These are phyloP conservation scores for Claviceps africana DNA, from an alignment of 2,329 filamentous ascomycete species.

Conservation along the genomic window DNA sequence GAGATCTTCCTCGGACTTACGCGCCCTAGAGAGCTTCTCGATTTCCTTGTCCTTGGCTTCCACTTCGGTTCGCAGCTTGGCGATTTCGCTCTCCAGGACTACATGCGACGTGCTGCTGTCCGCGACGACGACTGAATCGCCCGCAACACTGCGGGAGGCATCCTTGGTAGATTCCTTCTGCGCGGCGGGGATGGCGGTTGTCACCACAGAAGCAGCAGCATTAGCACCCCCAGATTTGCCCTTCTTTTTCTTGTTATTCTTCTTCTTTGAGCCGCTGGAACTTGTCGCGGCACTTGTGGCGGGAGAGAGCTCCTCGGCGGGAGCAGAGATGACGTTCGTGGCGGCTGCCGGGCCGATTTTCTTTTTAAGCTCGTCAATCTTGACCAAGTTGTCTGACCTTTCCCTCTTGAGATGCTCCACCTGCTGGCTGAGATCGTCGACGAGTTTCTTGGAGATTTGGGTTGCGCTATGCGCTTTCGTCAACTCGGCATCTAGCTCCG, in stretches of 20 bases:
- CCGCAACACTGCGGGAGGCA: neutral
- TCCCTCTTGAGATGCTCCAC: constrained; percentile 22
- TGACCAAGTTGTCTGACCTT: constrained; percentile 17
- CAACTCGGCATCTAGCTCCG: constrained; percentile 28
- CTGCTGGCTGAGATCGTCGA: constrained; percentile 23
- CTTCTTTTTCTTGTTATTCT: constrained; percentile 89
- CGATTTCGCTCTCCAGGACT: constrained; percentile 34
- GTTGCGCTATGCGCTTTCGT: constrained; percentile 26
- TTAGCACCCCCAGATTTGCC: constrained; percentile 43
- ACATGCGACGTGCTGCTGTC: constrained; percentile 18
- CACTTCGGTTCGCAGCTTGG: constrained; percentile 37
- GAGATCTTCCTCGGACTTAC: constrained; percentile 64
- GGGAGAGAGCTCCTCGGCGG: constrained; percentile 11
- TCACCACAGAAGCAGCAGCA: neutral
- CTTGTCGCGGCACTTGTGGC: constrained; percentile 10
- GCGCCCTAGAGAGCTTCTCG: constrained; percentile 52
- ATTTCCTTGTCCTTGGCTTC: constrained; percentile 59
- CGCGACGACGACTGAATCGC: neutral
- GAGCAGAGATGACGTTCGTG: constrained; percentile 10
- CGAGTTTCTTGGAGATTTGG: constrained; percentile 26
- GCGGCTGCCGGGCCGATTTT: constrained; percentile 24
- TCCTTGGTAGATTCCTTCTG: constrained; percentile 16
- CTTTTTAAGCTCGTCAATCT: constrained; percentile 27
- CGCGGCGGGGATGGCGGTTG: constrained; percentile 21
- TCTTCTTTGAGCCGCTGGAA: constrained; percentile 30